A percentile compares a stretch with the other conserved stretches of the same genome.
Evolutionary conservation across 1,284 basidiomycete species (phyloP).

Genomic region (Cutaneotrichosporon daszewskae): DNA sequence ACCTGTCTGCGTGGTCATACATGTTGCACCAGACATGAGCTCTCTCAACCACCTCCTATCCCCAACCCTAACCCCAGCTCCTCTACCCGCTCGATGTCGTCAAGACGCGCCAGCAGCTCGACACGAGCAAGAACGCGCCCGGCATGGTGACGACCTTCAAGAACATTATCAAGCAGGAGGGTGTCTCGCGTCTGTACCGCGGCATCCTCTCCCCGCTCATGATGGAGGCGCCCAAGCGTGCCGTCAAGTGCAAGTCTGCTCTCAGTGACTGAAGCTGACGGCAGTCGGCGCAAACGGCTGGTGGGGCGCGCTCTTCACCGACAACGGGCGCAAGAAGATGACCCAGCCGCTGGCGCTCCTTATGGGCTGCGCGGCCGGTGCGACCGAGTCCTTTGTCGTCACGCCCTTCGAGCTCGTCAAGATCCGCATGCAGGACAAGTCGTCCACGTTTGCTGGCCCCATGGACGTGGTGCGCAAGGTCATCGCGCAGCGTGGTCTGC

Average conservation of each 20-base stretch:
- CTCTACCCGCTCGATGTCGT: constrained; percentile 52
- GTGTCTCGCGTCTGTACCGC: constrained; percentile 78
- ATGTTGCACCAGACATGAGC: neutral
- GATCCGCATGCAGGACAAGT: constrained; percentile 88
- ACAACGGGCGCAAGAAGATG: constrained; percentile 70
- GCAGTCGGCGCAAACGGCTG: constrained; percentile 57
- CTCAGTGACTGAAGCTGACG: constrained; percentile 51
- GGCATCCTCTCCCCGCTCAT: constrained; percentile 90
- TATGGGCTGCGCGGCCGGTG: constrained; percentile 90
- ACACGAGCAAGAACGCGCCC: constrained; percentile 66
- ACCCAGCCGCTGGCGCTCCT: constrained; percentile 76
- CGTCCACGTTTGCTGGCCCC: constrained; percentile 79
- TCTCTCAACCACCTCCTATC: neutral
- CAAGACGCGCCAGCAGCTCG: constrained; percentile 97
- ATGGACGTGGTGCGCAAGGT: constrained; percentile 81
- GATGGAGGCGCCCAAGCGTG: constrained; percentile 95
- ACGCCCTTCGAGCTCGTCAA: constrained; percentile 98
- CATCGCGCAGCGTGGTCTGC: constrained; percentile 66
- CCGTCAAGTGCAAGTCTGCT: constrained; percentile 94
- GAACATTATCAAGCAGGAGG: constrained; percentile 62
- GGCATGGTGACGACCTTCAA: constrained; percentile 73
- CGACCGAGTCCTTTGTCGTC: constrained; percentile 80
- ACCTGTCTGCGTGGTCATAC: neutral
- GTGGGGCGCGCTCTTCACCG: constrained; percentile 67
- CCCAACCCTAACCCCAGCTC: constrained; percentile 12